Base-by-base conservation (phyloP, 495 filamentous ascomycete species). In the Aspergillus olivimuriae region DNA sequence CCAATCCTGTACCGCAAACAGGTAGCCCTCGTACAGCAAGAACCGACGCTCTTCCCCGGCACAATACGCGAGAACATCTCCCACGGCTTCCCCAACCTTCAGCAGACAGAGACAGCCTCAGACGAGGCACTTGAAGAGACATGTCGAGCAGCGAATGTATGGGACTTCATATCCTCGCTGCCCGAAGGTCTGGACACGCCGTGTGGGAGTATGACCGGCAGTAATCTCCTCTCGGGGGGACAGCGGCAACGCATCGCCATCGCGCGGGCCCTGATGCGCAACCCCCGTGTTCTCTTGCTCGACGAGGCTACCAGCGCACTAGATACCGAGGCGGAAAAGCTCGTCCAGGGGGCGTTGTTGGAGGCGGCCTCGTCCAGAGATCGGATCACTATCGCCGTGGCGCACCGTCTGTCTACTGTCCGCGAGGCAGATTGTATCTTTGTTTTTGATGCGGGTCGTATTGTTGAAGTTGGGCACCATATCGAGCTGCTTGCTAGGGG, bases 241-340 rank as follows among this genome's bases (percentile, higher is more conserved):
- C 74, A 78, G 47, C 51, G 60, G 24, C 75, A 78, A 39, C 65
- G 72, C 18, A 57, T 77, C 42, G 72, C 67, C 37, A 64, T 79
- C 15, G 72, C 74, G 2, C 60, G 75, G n/a, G 72, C 70, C 0
- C 57, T 79, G 17, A 41, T 79, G 3, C 57, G 64, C 2, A 60
- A 69, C 5, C 70, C 68, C 7, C 51, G 51, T 5, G 55, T 77
- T 4, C 55, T 80, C 11, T 36, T 82, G 4, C 48, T 82, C 0
- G 78, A 82, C 50, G 78, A 82, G 50, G 75, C 78, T 4, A 82
- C 78, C 4, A 62, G 60, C 14, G 75, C 78, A 1, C 53, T 87
- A 14, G 83, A 83, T 51, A 60, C 75, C 0, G 57, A 73, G 44
- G 61, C 55, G 0, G 71, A 76, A 45, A 52, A 52, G 26, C 34